phyloP scores from a whole-genome alignment of 306 rosid species.

The Vigna unguiculata region DNA sequence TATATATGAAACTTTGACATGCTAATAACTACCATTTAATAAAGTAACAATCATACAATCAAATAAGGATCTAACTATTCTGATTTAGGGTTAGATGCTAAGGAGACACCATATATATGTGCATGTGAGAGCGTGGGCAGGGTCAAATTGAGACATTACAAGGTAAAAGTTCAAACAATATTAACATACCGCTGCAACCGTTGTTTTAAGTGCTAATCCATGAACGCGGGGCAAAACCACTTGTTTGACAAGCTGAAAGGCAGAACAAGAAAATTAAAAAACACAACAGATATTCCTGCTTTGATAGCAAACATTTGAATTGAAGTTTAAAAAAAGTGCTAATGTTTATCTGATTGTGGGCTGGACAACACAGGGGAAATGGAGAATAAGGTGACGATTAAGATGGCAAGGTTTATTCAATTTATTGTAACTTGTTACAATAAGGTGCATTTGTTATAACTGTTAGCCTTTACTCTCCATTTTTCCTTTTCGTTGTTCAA shows the following conservation, averaged over 20 bases:
- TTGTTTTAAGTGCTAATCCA: constrained; percentile 94
- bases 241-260: constrained; percentile 83
- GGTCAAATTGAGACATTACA: constrained; percentile 5
- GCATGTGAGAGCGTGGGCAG: neutral
- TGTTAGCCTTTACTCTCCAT: neutral
- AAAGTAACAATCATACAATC: constrained; percentile 8
- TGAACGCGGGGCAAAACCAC: constrained; percentile 95
- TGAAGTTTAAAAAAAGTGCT: neutral
- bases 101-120: constrained; percentile 31
- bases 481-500: constrained; percentile 13
- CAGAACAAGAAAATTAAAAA: constrained; percentile 42
- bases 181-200: constrained; percentile 92
- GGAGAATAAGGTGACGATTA: constrained; percentile 5
- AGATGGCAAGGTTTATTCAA: neutral
- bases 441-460: too few relatives aligned
- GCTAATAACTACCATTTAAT: constrained; percentile 1
- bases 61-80: constrained; percentile 6
- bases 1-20: neutral
- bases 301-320: constrained; percentile 33
- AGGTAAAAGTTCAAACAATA: constrained; percentile 21
- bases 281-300: constrained; percentile 18
- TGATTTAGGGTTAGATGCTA: constrained; percentile 2
- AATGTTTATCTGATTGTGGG: constrained; percentile 15
- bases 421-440: neutral
- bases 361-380: neutral